Conservation (phyloP, 805 yeast genomes). For the Debaryomyces maramus region DNA sequence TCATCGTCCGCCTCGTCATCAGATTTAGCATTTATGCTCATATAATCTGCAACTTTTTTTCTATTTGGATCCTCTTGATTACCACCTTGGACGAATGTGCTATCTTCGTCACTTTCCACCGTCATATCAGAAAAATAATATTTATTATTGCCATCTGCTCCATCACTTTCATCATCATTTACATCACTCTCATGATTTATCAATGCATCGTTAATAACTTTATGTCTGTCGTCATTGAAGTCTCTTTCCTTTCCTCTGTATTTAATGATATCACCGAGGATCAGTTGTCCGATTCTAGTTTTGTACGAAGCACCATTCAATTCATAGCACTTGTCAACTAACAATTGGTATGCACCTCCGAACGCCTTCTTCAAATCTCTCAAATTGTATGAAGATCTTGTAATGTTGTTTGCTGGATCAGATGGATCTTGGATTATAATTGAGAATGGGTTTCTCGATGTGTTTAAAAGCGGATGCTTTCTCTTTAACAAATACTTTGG, state of each 20-base stretch:
- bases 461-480: slow-evolving; percentile 50
- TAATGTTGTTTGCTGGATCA: slow-evolving; percentile 78
- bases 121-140: slow-evolving; percentile 46
- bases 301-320: slow-evolving; percentile 65
- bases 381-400: slow-evolving; percentile 80
- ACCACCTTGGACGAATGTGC: slow-evolving; percentile 1
- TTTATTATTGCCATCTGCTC: slow-evolving; percentile 38
- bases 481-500: slow-evolving; percentile 63
- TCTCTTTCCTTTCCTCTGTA: slow-evolving; percentile 74
- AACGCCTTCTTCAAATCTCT: slow-evolving; percentile 81
- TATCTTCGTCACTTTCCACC: slow-evolving; percentile 32
- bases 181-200: slow-evolving; percentile 28
- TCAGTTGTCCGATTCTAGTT: slow-evolving; percentile 66
- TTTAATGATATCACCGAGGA: slow-evolving; percentile 76
- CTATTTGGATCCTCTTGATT: slow-evolving; percentile 4
- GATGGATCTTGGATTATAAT: slow-evolving; percentile 88
- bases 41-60: slow-evolving; percentile 10
- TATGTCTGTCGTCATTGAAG: slow-evolving; percentile 69
- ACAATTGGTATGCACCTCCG: slow-evolving; percentile 80
- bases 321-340: slow-evolving; percentile 73
- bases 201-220: slow-evolving; percentile 61
- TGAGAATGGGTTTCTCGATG: slow-evolving; percentile 55
- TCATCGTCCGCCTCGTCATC: slow-evolving; percentile 15
- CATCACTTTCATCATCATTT: slow-evolving; percentile 32
- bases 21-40: slow-evolving; percentile 17